phyloP scores from a whole-genome alignment of 169 alveolate genomes.

The Plasmodium gallinaceum region DNA sequence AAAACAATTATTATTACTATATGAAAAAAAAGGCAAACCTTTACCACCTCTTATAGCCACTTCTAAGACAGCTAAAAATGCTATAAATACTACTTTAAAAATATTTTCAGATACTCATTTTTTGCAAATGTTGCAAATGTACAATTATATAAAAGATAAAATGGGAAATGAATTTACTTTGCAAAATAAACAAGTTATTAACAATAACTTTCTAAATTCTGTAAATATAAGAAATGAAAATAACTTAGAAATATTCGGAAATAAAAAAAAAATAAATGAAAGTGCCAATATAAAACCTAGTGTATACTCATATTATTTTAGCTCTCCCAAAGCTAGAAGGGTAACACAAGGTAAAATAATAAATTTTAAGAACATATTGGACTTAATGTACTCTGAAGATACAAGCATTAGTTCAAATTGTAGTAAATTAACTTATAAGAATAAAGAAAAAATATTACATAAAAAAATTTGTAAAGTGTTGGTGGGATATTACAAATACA shows the following conservation, averaged over 20 bases:
- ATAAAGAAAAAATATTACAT: slow-evolving; percentile 10
- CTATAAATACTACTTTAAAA: slow-evolving; percentile 58
- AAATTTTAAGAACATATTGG: slow-evolving; percentile 25
- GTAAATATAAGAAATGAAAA: slow-evolving; percentile 10
- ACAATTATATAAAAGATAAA: slow-evolving; percentile 37
- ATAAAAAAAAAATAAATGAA: slow-evolving; percentile 1
- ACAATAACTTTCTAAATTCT: slow-evolving; percentile 25
- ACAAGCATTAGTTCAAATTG: slow-evolving; percentile 45
- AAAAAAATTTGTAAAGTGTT: slow-evolving; percentile 45
- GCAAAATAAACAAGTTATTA: slow-evolving; percentile 11
- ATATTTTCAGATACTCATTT: slow-evolving; percentile 50
- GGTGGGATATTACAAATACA: slow-evolving; percentile 69
- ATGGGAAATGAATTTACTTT: slow-evolving; percentile 21
- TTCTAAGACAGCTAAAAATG: slow-evolving; percentile 54
- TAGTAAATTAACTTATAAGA: slow-evolving; percentile 3
- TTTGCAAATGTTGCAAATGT: slow-evolving; percentile 20
- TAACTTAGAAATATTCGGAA: not conserved
- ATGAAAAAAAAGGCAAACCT: slow-evolving; percentile 37
- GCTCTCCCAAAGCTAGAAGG: slow-evolving; percentile 25
- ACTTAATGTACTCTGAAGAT: slow-evolving; percentile 25
- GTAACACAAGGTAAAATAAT: slow-evolving; percentile 25
- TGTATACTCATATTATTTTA: slow-evolving; percentile 61
- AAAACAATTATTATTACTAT: slow-evolving; percentile 77
- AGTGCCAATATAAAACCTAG: slow-evolving; percentile 26
- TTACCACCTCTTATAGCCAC: slow-evolving; percentile 76